Conservation (phyloP, 768 basidiomycete species). For the Boletus sp. region DNA sequence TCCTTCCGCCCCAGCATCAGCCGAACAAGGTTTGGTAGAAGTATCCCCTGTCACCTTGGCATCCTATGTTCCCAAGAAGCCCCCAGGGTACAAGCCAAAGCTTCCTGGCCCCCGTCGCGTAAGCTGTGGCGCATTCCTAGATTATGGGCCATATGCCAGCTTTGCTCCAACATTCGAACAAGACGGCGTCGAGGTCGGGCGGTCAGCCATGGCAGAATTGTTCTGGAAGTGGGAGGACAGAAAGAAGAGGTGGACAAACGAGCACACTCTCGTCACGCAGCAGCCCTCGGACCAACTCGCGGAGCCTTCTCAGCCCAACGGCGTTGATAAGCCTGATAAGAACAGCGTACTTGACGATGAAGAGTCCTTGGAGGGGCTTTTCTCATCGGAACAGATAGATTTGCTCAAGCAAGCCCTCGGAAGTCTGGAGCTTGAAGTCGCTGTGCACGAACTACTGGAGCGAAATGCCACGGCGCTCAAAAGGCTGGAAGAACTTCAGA, state of each 20-base stretch:
- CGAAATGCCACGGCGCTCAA: slow-evolving; percentile 61
- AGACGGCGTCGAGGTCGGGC: slow-evolving; percentile 69
- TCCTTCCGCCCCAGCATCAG: slow-evolving; percentile 37
- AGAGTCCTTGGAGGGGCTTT: slow-evolving; percentile 47
- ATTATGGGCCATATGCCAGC: slow-evolving; percentile 71
- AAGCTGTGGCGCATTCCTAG: slow-evolving; percentile 65
- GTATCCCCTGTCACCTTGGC: slow-evolving; percentile 45
- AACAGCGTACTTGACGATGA: slow-evolving; percentile 32
- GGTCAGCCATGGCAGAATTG: slow-evolving; percentile 55
- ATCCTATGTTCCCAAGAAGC: slow-evolving; percentile 49
- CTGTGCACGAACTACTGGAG: slow-evolving; percentile 65
- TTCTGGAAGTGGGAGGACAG: slow-evolving; percentile 50
- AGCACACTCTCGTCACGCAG: slow-evolving; percentile 9
- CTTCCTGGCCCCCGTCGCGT: slow-evolving; percentile 52
- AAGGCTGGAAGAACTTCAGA: slow-evolving; percentile 65
- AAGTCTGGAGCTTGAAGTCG: slow-evolving; percentile 62
- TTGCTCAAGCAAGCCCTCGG: slow-evolving; percentile 59
- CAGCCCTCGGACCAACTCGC: not conserved
- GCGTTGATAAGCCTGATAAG: slow-evolving; percentile 6
- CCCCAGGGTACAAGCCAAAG: slow-evolving; percentile 39
- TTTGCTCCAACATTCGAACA: slow-evolving; percentile 82
- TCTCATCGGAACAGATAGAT: slow-evolving; percentile 53
- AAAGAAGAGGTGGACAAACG: slow-evolving; percentile 30
- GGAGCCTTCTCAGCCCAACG: slow-evolving; percentile 10
- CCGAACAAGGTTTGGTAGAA: slow-evolving; percentile 27